These are phyloP conservation scores for Paecilomyces variotii DNA, from an alignment of 2,329 filamentous ascomycete genomes.

Conservation along the genomic window DNA sequence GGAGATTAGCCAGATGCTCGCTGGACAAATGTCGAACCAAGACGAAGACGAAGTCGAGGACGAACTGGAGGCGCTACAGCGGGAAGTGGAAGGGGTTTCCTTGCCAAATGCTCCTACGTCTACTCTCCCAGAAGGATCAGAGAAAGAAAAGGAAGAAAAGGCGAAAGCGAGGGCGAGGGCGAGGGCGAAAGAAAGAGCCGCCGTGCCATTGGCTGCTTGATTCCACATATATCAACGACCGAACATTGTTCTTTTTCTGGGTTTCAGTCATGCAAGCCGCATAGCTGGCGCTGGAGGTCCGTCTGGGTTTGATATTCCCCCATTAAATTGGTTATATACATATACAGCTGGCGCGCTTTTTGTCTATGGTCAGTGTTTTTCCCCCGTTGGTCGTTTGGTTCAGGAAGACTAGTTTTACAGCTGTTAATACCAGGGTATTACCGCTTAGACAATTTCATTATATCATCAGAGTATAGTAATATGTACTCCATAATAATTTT, in stretches of 20 bases:
- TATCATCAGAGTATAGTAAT: neutral
- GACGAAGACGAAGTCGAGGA: slow-evolving; percentile 98
- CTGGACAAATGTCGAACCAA: slow-evolving; percentile 78
- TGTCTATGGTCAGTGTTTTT: neutral
- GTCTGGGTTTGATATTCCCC: slow-evolving; percentile 1
- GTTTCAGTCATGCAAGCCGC: neutral
- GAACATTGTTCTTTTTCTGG: neutral
- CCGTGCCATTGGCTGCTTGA: slow-evolving; percentile 19
- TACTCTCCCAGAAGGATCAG: slow-evolving; percentile 19
- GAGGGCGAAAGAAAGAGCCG: slow-evolving; percentile 20
- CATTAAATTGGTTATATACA: slow-evolving; percentile 9
- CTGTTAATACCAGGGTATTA: neutral
- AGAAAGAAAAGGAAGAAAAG: slow-evolving; percentile 20
- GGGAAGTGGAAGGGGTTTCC: slow-evolving; percentile 42
- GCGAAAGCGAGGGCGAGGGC: slow-evolving; percentile 24
- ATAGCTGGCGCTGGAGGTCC: slow-evolving; percentile 5
- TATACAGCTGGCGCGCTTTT: neutral
- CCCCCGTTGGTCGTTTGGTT: neutral
- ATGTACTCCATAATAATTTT: neutral
- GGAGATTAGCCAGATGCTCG: slow-evolving; percentile 90
- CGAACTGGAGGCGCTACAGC: slow-evolving; percentile 75
- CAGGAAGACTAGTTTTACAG: slow-evolving; percentile 6
- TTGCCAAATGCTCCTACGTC: slow-evolving; percentile 34
- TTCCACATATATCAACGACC: neutral
- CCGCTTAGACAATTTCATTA: neutral